Percentiles rank a stretch among this genome's conserved stretches.
These are phyloP conservation scores for Ophiocordyceps unilateralis DNA, from an alignment of 2,329 filamentous ascomycete genomes.

Conservation along the genomic window DNA sequence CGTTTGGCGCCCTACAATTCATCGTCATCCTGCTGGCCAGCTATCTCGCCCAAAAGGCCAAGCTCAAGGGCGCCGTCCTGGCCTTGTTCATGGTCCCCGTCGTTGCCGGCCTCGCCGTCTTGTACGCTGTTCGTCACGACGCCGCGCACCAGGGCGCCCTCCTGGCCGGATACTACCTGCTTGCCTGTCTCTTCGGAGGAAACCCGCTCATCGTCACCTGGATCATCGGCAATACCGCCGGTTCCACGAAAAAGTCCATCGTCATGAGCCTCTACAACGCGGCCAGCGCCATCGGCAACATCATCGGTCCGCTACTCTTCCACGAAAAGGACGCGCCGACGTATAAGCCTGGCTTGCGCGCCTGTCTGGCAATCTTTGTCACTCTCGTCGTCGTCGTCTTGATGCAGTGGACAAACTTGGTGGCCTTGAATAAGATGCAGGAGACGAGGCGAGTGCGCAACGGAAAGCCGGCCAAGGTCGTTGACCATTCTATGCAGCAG, in stretches of 20 bases:
- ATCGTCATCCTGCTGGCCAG: conserved; percentile 40
- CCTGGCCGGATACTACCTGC: conserved; percentile 45
- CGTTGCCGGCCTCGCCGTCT: conserved; percentile 35
- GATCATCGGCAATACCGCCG: conserved; percentile 53
- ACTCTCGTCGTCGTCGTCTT: conserved; percentile 33
- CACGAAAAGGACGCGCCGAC: conserved; percentile 35
- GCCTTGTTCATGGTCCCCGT: conserved; percentile 38
- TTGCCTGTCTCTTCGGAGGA: conserved; percentile 47
- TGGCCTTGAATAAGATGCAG: conserved; percentile 39
- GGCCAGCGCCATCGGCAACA: conserved; percentile 44
- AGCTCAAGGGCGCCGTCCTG: conserved; percentile 39
- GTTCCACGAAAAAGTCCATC: conserved; percentile 48
- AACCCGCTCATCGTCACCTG: conserved; percentile 51
- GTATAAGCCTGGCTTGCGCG: conserved; percentile 39
- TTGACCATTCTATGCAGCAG: conserved; percentile 43
- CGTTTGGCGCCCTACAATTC: conserved; percentile 45
- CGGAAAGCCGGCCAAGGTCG: conserved; percentile 41
- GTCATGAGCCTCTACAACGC: conserved; percentile 49
- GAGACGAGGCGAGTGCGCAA: conserved; percentile 33
- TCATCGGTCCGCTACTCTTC: conserved; percentile 49
- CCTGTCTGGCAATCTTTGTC: conserved; percentile 35
- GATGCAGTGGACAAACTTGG: conserved; percentile 35
- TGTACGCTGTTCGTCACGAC: conserved; percentile 36
- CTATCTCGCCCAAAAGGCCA: conserved; percentile 37
- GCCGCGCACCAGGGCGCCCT: conserved; percentile 15